Evolutionary conservation across 164 flowering plant species (phyloP), one percentile per base, ranked within the genome.

Genomic region (Chimonanthus praecox): DNA sequence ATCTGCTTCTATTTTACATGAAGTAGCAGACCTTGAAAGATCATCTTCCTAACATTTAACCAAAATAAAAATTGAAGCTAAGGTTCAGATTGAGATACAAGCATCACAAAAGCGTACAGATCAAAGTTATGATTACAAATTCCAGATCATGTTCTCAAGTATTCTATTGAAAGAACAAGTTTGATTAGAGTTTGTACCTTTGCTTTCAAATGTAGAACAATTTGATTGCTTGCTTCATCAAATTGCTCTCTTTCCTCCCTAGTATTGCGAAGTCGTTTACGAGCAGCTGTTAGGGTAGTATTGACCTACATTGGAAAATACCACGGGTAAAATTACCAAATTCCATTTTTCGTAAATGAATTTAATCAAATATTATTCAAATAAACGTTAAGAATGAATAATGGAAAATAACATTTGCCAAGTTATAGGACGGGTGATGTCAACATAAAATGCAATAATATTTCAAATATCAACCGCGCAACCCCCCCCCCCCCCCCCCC

Each of bases 201-300:
- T 13, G 84, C 63, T 79, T 87, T 86, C 73, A 92, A 82, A 83
- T 86, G 94, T 46, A 75, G 73, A 67, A 94, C 80, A 83, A 92
- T 87, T 77, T 92, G 84, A 82, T 87, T 86, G 74, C 84, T 94
- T 62, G 97, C 98, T 81, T 85, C 91, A 83, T 89, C 92, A 86
- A 92, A 94, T 48, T 92, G 92, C 64, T 90, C 90, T 72, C 87
- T 85, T 75, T 94, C 98, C 83, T 94, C 98, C 72, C 83, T 85
- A 46, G 87, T 87, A 84, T 89, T 89, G 65, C 75, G 86, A 74
- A 92, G 89, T 64, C 95, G 93, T 75, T 80, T 85, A 70, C 75
- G 83, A 69, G 92, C 85, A 83, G 88, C 82, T 77, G 81, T 48
- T 82, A 94, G 78, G 54, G 87, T 80, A 63, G 71, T 68, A 71